phyloP scores from a whole-genome alignment of 108 stramenopile genomes.

The Conticribra weissflogii region DNA sequence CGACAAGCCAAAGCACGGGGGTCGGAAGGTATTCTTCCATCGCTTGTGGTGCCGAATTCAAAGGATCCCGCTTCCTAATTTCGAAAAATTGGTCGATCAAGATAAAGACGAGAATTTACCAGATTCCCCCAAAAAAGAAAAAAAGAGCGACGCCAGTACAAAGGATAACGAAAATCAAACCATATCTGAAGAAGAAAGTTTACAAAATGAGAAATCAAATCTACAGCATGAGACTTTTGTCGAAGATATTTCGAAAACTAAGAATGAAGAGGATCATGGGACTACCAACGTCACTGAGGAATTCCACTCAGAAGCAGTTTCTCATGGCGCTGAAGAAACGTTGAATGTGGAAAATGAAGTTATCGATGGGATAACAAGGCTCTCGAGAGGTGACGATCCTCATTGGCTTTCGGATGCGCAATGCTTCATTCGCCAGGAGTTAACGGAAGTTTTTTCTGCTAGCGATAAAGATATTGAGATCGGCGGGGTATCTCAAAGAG shows the following conservation, averaged over 20 bases:
- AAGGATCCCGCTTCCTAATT: constrained; percentile 61
- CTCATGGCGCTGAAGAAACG: background rate
- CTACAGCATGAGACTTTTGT: background rate
- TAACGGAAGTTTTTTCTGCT: constrained; percentile 79
- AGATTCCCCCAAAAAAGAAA: constrained; percentile 29
- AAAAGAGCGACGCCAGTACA: constrained; percentile 33
- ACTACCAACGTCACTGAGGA: background rate
- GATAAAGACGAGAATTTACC: constrained; percentile 31
- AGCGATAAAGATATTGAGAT: constrained; percentile 51
- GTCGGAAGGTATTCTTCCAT: constrained; percentile 89
- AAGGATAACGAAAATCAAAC: background rate
- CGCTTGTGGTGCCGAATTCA: constrained; percentile 90
- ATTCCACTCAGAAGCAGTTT: background rate
- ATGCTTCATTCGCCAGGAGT: constrained; percentile 78
- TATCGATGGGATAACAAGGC: constrained; percentile 63
- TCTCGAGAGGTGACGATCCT: constrained; percentile 76
- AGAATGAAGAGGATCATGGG: background rate
- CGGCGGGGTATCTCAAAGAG: constrained; percentile 21
- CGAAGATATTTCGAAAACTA: background rate
- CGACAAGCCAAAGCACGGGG: constrained; percentile 88
- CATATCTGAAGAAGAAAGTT: background rate
- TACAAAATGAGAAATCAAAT: background rate
- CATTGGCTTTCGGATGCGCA: constrained; percentile 84
- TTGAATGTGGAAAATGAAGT: constrained; percentile 18
- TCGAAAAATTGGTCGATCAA: constrained; percentile 36